phyloP scores from a whole-genome alignment of 306 rosid genomes.

The Prosopis cineraria region DNA sequence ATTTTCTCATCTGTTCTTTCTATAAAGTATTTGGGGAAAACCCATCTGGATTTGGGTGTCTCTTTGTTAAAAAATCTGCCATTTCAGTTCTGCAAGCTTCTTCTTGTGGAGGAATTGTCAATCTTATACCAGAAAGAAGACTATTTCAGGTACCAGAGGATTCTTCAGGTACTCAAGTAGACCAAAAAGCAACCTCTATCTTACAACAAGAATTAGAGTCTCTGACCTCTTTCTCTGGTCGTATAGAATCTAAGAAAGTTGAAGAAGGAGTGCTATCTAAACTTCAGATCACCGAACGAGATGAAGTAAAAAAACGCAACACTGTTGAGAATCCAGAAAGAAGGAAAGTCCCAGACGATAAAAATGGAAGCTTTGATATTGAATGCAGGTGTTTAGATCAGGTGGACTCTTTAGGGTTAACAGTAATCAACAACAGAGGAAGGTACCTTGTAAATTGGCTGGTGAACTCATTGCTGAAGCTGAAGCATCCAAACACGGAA shows the following conservation, averaged over 20 bases:
- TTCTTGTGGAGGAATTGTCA: constrained; percentile 69
- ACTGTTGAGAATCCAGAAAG: constrained; percentile 14
- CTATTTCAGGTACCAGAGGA: constrained; percentile 45
- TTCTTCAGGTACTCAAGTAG: constrained; percentile 56
- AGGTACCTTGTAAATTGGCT: constrained; percentile 90
- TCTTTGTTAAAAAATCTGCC: constrained; percentile 74
- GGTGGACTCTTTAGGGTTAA: constrained; percentile 73
- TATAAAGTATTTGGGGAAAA: constrained; percentile 86
- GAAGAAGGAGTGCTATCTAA: constrained; percentile 43
- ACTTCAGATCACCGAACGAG: constrained; percentile 23
- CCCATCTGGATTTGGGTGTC: constrained; percentile 96
- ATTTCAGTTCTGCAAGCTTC: constrained; percentile 58
- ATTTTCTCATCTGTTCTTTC: constrained; percentile 81
- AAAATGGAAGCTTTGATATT: constrained; percentile 37
- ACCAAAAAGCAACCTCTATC: constrained; percentile 35
- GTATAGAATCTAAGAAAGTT: constrained; percentile 34
- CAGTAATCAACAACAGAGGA: constrained; percentile 55
- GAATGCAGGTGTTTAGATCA: constrained; percentile 76
- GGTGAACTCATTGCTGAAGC: constrained; percentile 79
- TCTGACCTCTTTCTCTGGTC: constrained; percentile 68
- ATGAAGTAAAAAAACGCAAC: constrained; percentile 40
- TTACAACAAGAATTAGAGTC: constrained; percentile 36
- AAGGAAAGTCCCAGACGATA: constrained; percentile 30
- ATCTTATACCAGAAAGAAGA: constrained; percentile 58
- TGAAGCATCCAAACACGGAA: constrained; percentile 77